These are phyloP conservation scores for Saprolegnia diclina DNA, from an alignment of 352 stramenopile genomes.

Conservation along the genomic window DNA sequence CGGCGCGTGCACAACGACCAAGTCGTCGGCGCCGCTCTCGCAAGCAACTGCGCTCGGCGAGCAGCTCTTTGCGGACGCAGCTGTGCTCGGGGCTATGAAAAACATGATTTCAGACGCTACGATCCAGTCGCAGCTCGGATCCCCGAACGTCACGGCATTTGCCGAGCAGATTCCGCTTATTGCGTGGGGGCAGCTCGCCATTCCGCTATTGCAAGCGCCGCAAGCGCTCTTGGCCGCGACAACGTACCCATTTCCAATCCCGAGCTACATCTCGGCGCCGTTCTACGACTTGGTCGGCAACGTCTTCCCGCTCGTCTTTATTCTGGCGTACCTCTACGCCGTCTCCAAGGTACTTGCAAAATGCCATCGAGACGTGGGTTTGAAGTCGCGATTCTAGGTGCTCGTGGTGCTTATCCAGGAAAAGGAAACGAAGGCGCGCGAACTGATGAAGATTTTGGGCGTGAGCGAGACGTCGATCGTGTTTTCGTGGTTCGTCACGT, in stretches of 20 bases:
- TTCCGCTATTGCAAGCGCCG: conserved; percentile 48
- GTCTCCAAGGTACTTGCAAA: conserved; percentile 45
- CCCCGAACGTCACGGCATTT: conserved; percentile 37
- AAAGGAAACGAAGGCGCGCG: conserved; percentile 87
- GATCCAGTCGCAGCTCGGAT: conserved; percentile 27
- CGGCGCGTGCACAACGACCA: background rate
- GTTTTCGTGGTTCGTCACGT: conserved; percentile 78
- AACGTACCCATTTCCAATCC: conserved; percentile 52
- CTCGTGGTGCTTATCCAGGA: conserved; percentile 87
- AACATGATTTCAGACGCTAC: background rate
- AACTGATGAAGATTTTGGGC: conserved; percentile 93
- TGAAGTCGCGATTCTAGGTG: conserved; percentile 29
- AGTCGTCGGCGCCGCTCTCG: background rate
- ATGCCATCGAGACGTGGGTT: background rate
- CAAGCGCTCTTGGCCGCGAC: conserved; percentile 43
- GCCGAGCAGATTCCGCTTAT: background rate
- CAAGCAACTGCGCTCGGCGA: background rate
- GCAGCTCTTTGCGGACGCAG: background rate
- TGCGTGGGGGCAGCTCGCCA: conserved; percentile 30
- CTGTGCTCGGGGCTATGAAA: background rate
- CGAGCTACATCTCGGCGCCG: conserved; percentile 44
- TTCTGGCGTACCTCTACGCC: conserved; percentile 88
- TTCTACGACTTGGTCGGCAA: conserved; percentile 71
- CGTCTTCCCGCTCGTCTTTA: conserved; percentile 85
- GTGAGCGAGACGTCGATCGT: conserved; percentile 65